Base-by-base conservation (phyloP, 2,329 filamentous ascomycete genomes). In the Diaporthe citri region DNA sequence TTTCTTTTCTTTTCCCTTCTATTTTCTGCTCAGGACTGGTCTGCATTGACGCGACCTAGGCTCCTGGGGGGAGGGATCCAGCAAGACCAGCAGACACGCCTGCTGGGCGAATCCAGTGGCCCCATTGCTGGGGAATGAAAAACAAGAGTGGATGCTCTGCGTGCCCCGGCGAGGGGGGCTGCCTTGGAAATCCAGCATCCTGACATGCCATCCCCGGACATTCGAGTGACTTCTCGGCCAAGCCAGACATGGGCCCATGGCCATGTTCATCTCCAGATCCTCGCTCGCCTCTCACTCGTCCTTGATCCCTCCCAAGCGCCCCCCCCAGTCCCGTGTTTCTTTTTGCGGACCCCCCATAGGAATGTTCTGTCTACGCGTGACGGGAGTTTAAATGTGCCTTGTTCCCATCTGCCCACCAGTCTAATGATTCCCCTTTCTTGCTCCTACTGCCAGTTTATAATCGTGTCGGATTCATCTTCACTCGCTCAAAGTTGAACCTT, bases 401-500 rank as follows among this genome's bases (percentile, higher is more conserved):
- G 48, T 71, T 52, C 71, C 59, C 57, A 56, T 64, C 57, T 43
- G 71, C 71, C 39, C 46, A 64, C 10, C 6, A 2, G 13, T 20
- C 34, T 10, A 13, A 6, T 12, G 36, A 25, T 20, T 7, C 22
- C 48, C 39, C 25, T 62, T 52, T 51, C 51, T 25, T 28, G 28
- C 20, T 31, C 46, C 57, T 25, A 34, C 57, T 72, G 71, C 36
- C 48, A 22, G 71, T 64, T 62, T 36, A 56, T 72, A 55, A 41
- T 56, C 10, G 46, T 28, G 57, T 56, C 60, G 57, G 57, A 64
- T 72, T 64, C 57, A 56, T 55, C 59, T 72, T 55, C 71, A 72
- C 71, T 72, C 71, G 71, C 71, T 72, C 70, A 72, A 39, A 72
- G n/a, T 72, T 52, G 57, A 72, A 31, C 46, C 39, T 72, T 62